phyloP scores from a whole-genome alignment of 768 basidiomycete species.

The Mycena galopus region DNA sequence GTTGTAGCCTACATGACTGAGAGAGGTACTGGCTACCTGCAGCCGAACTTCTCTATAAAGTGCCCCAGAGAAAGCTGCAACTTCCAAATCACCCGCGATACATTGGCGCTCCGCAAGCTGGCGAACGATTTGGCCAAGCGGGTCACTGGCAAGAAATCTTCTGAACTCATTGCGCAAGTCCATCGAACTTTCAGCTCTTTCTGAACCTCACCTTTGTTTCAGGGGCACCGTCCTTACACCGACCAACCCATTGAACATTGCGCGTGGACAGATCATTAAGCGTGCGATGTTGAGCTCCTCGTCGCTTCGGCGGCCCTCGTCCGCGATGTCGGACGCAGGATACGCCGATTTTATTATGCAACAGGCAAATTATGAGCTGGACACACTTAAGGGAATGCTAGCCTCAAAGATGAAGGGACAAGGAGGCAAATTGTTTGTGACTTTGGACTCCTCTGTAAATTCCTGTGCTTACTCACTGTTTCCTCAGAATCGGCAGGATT shows the following conservation, averaged over 20 bases:
- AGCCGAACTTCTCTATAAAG: conserved; percentile 51
- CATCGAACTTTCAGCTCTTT: not conserved
- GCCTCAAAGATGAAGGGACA: conserved; percentile 30
- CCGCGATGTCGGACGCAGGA: conserved; percentile 3
- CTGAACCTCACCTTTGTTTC: not conserved
- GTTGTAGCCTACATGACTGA: conserved; percentile 55
- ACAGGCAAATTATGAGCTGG: conserved; percentile 39
- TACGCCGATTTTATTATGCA: conserved; percentile 28
- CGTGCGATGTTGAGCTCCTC: conserved; percentile 22
- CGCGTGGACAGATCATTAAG: conserved; percentile 45
- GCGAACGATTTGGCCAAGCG: conserved; percentile 51
- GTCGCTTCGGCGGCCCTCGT: conserved; percentile 16
- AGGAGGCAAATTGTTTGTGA: conserved; percentile 42
- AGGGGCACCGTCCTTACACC: conserved; percentile 53
- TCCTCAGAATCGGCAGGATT: conserved; percentile 54
- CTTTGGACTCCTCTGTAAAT: not conserved
- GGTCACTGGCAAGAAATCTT: conserved; percentile 30
- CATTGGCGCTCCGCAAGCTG: conserved; percentile 58
- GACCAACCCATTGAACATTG: conserved; percentile 42
- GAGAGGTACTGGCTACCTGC: conserved; percentile 62
- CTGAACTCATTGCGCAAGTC: conserved; percentile 47
- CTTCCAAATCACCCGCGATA: conserved; percentile 55
- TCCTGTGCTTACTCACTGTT: not conserved
- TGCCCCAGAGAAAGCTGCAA: conserved; percentile 52
- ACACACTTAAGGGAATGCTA: conserved; percentile 19